These are phyloP conservation scores for Rhodocollybia butyracea DNA, from an alignment of 768 basidiomycete genomes.

Conservation along the genomic window DNA sequence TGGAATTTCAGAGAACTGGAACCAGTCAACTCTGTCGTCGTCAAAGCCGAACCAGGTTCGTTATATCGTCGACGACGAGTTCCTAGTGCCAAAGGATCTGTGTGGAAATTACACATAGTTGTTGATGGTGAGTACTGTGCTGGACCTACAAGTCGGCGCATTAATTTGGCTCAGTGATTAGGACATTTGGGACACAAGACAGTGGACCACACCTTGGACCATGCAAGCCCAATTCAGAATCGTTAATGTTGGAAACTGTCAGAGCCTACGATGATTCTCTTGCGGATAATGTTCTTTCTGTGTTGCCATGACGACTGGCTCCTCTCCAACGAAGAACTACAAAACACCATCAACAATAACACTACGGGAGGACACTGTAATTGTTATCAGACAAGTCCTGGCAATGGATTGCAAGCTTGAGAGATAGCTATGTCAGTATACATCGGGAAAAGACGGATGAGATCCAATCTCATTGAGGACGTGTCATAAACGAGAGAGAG, in stretches of 20 bases:
- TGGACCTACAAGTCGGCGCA: background rate
- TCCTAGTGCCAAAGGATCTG: constrained; percentile 14
- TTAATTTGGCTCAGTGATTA: constrained; percentile 12
- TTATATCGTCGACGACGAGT: constrained; percentile 33
- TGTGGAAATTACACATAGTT: constrained; percentile 43
- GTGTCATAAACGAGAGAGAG: constrained; percentile 46
- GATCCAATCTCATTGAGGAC: constrained; percentile 36
- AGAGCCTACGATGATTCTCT: constrained; percentile 34
- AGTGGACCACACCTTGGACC: constrained; percentile 34
- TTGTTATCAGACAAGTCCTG: constrained; percentile 45
- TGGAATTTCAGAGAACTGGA: constrained; percentile 25
- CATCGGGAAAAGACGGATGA: constrained; percentile 28
- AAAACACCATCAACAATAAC: constrained; percentile 38
- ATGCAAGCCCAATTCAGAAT: constrained; percentile 28
- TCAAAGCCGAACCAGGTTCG: no score
- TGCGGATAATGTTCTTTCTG: constrained; percentile 30
- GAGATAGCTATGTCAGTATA: constrained; percentile 52
- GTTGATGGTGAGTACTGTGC: constrained; percentile 40
- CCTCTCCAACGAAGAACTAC: constrained; percentile 38
- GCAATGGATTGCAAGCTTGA: constrained; percentile 49
- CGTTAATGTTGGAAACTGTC: constrained; percentile 22
- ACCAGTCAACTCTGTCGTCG: no score
- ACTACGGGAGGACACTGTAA: constrained; percentile 28
- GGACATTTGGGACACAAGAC: constrained; percentile 48
- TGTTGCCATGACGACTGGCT: constrained; percentile 37